phyloP scores from a whole-genome alignment of 257 asterid species.

The Fraxinus americana region DNA sequence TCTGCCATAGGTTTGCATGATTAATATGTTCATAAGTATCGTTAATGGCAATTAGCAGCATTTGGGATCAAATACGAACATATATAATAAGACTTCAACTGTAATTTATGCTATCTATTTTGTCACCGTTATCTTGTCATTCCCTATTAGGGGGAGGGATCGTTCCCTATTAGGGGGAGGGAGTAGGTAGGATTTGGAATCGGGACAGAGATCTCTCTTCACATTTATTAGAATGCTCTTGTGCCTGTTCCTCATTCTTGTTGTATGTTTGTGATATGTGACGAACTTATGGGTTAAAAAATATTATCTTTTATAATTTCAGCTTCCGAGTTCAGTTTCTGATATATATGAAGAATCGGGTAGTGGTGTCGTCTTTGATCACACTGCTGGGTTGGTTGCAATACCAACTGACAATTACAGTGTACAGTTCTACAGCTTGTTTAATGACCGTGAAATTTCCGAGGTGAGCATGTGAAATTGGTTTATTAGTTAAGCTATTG shows the following conservation, averaged over 20 bases:
- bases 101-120: background rate
- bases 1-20: too few species aligned
- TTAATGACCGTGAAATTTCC: slow-evolving; percentile 82
- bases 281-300: background rate
- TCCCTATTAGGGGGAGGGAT: background rate
- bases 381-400: slow-evolving; percentile 66
- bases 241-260: too few species aligned
- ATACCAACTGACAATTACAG: slow-evolving; percentile 82
- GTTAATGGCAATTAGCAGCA: background rate
- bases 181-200: slow-evolving; percentile 3
- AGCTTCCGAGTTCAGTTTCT: slow-evolving; percentile 65
- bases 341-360: slow-evolving; percentile 51
- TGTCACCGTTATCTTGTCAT: background rate
- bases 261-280: too few species aligned
- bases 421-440: slow-evolving; percentile 76
- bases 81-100: background rate
- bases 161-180: background rate
- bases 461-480: slow-evolving; percentile 57
- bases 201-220: background rate
- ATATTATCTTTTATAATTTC: slow-evolving; percentile 31
- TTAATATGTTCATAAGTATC: background rate
- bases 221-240: background rate
- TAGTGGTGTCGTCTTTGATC: slow-evolving; percentile 52
- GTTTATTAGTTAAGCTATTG: slow-evolving; percentile 12
- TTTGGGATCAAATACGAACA: background rate